A percentile compares a stretch with the other conserved stretches of the same genome.
Evolutionary conservation across 441 rosid species (phyloP).

Genomic region (Pelargonium cotyledonis): DNA sequence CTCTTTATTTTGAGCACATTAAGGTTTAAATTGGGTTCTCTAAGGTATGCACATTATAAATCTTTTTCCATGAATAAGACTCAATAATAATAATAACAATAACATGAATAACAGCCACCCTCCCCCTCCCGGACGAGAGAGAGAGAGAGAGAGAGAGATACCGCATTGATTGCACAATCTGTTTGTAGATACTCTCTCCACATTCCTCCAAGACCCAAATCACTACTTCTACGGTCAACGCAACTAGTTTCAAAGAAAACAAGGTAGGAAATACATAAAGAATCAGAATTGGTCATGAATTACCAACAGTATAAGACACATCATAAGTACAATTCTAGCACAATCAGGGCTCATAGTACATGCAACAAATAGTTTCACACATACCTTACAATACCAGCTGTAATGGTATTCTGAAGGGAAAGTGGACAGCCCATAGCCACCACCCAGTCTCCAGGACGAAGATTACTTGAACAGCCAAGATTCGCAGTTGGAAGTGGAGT

Average conservation of each 20-base stretch:
- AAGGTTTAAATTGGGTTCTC: not conserved
- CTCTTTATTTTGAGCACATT: not conserved
- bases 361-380: not conserved
- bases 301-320: not conserved
- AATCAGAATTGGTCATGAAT: not conserved
- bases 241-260: conserved; percentile 38
- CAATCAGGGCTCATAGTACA: not conserved
- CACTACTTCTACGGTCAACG: conserved; percentile 92
- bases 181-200: conserved; percentile 78
- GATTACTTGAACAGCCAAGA: conserved; percentile 71
- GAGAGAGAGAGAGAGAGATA: conserved; percentile 28
- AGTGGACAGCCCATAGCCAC: conserved; percentile 86
- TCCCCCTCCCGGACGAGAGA: conserved; percentile 13
- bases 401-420: conserved; percentile 78
- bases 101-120: too few species aligned
- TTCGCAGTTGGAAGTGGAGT: conserved; percentile 72
- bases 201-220: conserved; percentile 82
- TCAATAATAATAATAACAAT: too few species aligned
- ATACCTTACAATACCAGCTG: conserved; percentile 89
- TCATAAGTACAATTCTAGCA: not conserved
- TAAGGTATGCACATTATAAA: not conserved
- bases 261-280: conserved; percentile 5
- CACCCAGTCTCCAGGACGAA: conserved; percentile 96
- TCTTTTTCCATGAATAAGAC: too few species aligned
- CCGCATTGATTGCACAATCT: conserved; percentile 78